Base-by-base conservation (phyloP, 2,329 filamentous ascomycete species). In the Phymatotrichopsis omnivora region DNA sequence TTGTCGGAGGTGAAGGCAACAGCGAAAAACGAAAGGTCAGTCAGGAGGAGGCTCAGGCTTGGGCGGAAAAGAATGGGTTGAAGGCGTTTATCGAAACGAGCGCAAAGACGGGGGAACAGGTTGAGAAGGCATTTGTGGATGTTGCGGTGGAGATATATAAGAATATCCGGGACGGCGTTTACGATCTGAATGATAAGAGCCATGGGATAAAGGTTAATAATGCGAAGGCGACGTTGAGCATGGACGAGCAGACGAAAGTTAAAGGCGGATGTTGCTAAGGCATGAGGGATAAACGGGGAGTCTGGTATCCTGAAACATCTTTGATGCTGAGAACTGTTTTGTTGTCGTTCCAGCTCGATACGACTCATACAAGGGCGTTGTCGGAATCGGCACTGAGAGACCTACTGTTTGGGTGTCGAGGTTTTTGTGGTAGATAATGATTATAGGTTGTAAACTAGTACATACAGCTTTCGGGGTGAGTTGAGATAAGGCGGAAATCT, bases 51-150 rank as follows among this genome's bases (percentile, higher is more conserved):
- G 91, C 91, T 2, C 79, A 89, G 60, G 82, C 82, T 48, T 98
- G 91, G 91, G 93, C 86, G 51, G 72, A 72, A 49, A 68, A 72
- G 56, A 95, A 96, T 64, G 83, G 83, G 47, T 80, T 96, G 20
- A 76, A 94, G 61, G 78, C 87, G 62, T 96, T 96, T 62, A 85
- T 96, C 52, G 91, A 98, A 69, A 98, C 91, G 29, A 87, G 81
- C 56, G 91, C 91, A 38, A 98, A 96, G 71, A 93, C 81, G 52
- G 91, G 91, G 41, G 85, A 93, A 62, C 85, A 85, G 39, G 91
- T 98, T 27, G 91, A 98, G 64, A 75, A 79, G 56, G 91, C 91
- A 2, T 98, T 98, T 60, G 74, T 93, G 61, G 79, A 91, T 60
- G 87, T 96, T 11, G 86, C 91, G 16, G 86, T 95, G 69, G 74